phyloP scores from a whole-genome alignment of 805 yeast species.

The Pichia nakasei region DNA sequence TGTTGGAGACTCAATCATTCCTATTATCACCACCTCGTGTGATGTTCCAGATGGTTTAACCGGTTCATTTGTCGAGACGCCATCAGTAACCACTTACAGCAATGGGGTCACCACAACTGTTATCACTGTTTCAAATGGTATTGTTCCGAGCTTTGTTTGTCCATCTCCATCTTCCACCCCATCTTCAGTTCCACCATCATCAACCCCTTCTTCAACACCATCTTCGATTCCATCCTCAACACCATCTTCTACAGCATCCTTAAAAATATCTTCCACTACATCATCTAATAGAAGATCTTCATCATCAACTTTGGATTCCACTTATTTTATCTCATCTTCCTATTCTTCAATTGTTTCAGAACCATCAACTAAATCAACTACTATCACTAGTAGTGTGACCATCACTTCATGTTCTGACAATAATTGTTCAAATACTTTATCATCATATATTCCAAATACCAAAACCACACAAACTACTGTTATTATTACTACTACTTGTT shows the following conservation, averaged over 20 bases:
- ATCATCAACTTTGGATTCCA: background rate
- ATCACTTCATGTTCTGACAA: too few species aligned
- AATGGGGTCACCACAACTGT: slow-evolving; percentile 1
- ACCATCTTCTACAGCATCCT: slow-evolving; percentile 17
- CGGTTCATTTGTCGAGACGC: slow-evolving; percentile 7
- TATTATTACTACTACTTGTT: background rate
- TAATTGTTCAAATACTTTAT: background rate
- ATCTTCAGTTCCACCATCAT: slow-evolving; percentile 10
- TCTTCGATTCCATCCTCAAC: background rate
- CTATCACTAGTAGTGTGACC: slow-evolving; percentile 9
- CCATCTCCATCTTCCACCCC: slow-evolving; percentile 3
- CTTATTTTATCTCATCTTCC: background rate
- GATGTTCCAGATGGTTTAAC: slow-evolving; percentile 1
- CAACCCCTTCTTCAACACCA: background rate
- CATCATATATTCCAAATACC: slow-evolving; percentile 1
- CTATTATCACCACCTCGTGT: slow-evolving; percentile 3
- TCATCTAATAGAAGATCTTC: background rate
- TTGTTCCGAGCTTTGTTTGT: slow-evolving; percentile 6
- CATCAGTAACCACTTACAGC: background rate
- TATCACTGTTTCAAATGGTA: slow-evolving; percentile 2
- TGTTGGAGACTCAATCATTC: background rate
- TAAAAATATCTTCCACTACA: slow-evolving; percentile 20
- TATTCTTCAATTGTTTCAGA: background rate
- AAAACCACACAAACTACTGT: background rate
- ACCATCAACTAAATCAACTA: background rate